A percentile compares a stretch with the other conserved stretches of the same genome.
phyloP scores from a whole-genome alignment of 1,284 basidiomycete species.

The Puccinia horiana region DNA sequence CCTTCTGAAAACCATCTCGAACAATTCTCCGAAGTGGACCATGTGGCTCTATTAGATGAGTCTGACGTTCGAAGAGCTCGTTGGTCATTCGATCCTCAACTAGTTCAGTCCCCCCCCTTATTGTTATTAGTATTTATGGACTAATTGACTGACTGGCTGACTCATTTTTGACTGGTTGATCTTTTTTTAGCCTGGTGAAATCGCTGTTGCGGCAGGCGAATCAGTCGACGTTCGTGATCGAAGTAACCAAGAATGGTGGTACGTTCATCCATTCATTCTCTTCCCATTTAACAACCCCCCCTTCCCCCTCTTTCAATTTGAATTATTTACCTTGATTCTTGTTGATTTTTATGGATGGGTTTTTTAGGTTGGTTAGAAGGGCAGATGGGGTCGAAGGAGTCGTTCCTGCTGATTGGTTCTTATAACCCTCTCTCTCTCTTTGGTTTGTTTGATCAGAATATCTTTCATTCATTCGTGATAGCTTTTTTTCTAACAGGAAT shows the following conservation, averaged over 20 bases:
- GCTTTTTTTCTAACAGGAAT: too few species aligned
- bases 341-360: not conserved
- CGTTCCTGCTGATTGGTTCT: conserved; percentile 47
- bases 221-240: conserved; percentile 40
- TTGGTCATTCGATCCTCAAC: conserved; percentile 48
- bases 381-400: conserved; percentile 45
- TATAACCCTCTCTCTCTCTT: conserved; percentile 6
- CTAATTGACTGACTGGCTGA: not conserved
- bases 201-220: conserved; percentile 42
- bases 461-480: too few species aligned
- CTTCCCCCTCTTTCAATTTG: too few species aligned
- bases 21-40: not conserved
- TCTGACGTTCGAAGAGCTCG: conserved; percentile 34
- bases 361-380: conserved; percentile 32
- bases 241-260: conserved; percentile 49
- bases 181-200: conserved; percentile 44
- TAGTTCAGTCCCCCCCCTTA: conserved; percentile 15
- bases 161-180: too few species aligned
- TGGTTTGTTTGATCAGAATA: too few species aligned
- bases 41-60: not conserved
- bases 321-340: too few species aligned
- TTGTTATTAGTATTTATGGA: not conserved
- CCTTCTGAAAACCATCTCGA: not conserved
- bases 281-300: not conserved
- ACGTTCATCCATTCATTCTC: not conserved